Evolutionary conservation across 805 yeast species (phyloP).

Genomic region (Vanderwaltozyma tropicalis): DNA sequence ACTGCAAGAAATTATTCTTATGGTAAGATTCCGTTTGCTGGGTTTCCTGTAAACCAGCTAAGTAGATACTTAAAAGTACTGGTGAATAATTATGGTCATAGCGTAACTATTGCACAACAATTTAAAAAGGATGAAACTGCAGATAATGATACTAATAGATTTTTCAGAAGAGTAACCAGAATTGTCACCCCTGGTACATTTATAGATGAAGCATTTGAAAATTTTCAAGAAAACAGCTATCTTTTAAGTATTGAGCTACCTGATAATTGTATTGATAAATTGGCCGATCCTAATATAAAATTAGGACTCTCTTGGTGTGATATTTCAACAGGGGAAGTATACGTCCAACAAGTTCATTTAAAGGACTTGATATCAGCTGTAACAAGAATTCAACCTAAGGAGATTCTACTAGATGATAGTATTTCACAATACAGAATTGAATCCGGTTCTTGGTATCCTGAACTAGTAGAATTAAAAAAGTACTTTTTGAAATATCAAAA

Average conservation of each 20-base stretch:
- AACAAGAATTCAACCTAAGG: conserved; percentile 72
- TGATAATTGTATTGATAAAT: conserved; percentile 31
- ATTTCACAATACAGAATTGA: conserved; percentile 32
- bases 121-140: conserved; percentile 22
- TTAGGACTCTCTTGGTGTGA: conserved; percentile 87
- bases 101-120: conserved; percentile 82
- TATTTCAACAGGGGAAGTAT: conserved; percentile 70
- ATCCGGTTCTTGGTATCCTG: conserved; percentile 45
- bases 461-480: conserved; percentile 45
- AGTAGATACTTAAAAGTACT: conserved; percentile 64
- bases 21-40: conserved; percentile 66
- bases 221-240: conserved; percentile 60
- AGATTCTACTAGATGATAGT: conserved; percentile 50
- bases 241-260: conserved; percentile 59
- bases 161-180: conserved; percentile 63
- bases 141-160: conserved; percentile 30
- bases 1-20: conserved; percentile 43
- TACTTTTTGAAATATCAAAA: conserved; percentile 48
- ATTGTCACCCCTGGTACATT: conserved; percentile 89
- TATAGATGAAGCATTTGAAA: conserved; percentile 74
- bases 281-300: conserved; percentile 30
- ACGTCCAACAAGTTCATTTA: conserved; percentile 52
- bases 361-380: conserved; percentile 59
- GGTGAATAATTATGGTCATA: conserved; percentile 57
- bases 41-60: conserved; percentile 69